A percentile compares a stretch with the other conserved stretches of the same genome.
Conservation (phyloP, 2,329 filamentous ascomycete genomes). For the Epichloe aotearoae region DNA sequence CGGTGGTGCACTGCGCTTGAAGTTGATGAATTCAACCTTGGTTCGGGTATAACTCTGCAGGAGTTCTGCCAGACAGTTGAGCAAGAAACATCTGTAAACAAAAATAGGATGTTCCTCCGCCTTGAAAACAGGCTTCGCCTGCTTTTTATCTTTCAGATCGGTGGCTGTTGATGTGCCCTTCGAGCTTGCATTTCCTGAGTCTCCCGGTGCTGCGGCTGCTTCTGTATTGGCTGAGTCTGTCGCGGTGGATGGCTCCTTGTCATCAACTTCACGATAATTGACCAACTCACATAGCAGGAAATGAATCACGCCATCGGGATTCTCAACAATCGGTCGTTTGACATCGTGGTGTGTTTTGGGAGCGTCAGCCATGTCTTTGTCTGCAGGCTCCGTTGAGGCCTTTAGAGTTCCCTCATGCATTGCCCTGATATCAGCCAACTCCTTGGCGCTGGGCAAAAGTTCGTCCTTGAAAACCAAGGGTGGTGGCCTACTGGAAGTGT, state of each 20-base stretch:
- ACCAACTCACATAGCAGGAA: slow-evolving; percentile 87
- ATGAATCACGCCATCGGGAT: slow-evolving; percentile 88
- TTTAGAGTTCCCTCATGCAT: slow-evolving; percentile 34
- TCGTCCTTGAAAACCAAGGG: slow-evolving; percentile 26
- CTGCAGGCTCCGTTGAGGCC: slow-evolving; percentile 43
- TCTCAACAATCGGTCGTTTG: slow-evolving; percentile 77
- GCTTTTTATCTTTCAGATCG: slow-evolving; percentile 48
- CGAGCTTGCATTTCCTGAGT: slow-evolving; percentile 17
- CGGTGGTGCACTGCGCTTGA: slow-evolving; percentile 82
- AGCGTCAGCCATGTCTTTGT: slow-evolving; percentile 49
- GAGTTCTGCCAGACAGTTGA: slow-evolving; percentile 84
- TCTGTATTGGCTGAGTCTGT: slow-evolving; percentile 29
- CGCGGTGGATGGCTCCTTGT: slow-evolving; percentile 48
- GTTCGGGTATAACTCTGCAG: slow-evolving; percentile 84
- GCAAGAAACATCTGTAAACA: slow-evolving; percentile 87
- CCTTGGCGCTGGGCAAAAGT: slow-evolving; percentile 7
- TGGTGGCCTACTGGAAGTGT: slow-evolving; percentile 18
- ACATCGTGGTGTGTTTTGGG: slow-evolving; percentile 52
- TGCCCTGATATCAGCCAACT: slow-evolving; percentile 7
- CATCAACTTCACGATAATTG: slow-evolving; percentile 84
- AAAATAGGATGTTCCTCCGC: slow-evolving; percentile 90
- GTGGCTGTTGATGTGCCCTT: slow-evolving; percentile 17
- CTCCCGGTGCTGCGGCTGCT: slow-evolving; percentile 17
- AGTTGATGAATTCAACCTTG: slow-evolving; percentile 98
- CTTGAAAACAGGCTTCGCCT: slow-evolving; percentile 66